phyloP scores from a whole-genome alignment of 805 yeast species.

The Diddensiella caesifluorescens region DNA sequence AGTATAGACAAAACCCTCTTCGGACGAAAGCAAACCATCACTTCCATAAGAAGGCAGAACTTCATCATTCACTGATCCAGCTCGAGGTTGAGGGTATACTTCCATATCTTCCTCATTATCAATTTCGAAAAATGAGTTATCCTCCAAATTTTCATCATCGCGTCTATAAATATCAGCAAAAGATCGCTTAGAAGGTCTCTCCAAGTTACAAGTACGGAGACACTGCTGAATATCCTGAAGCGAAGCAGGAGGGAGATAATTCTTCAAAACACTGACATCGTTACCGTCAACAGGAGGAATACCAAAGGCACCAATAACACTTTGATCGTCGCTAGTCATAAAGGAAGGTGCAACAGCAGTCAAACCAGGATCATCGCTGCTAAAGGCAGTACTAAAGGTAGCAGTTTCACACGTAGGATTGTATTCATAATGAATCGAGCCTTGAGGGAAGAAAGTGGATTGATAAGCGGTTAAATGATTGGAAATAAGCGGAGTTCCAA shows the following conservation, averaged over 20 bases:
- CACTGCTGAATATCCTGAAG: slow-evolving; percentile 8
- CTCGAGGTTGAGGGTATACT: not conserved
- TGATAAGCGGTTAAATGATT: slow-evolving; percentile 14
- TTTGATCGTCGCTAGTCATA: slow-evolving; percentile 3
- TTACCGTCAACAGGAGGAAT: slow-evolving; percentile 7
- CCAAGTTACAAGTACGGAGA: slow-evolving; percentile 2
- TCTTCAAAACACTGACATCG: slow-evolving; percentile 5
- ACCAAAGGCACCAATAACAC: slow-evolving; percentile 11
- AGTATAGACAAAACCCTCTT: not conserved
- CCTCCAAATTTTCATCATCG: slow-evolving; percentile 7
- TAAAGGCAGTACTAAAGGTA: slow-evolving; percentile 15
- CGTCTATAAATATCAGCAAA: not conserved
- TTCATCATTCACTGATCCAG: not conserved
- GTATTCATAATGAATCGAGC: slow-evolving; percentile 19
- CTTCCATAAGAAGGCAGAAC: not conserved
- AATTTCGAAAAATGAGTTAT: not conserved
- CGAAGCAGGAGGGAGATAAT: slow-evolving; percentile 3
- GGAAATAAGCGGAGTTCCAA: slow-evolving; percentile 13
- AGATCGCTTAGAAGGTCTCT: slow-evolving; percentile 3
- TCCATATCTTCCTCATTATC: slow-evolving; percentile 1
- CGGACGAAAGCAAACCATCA: no score
- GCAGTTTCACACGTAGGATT: slow-evolving; percentile 22
- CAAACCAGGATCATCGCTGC: slow-evolving; percentile 23
- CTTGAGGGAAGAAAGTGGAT: slow-evolving; percentile 20
- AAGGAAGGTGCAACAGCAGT: slow-evolving; percentile 12